Evolutionary conservation across 129 eudicot genomes (phyloP), one percentile per base, ranked within the genome.

Genomic region (Chrysanthemum lavandulifolium): DNA sequence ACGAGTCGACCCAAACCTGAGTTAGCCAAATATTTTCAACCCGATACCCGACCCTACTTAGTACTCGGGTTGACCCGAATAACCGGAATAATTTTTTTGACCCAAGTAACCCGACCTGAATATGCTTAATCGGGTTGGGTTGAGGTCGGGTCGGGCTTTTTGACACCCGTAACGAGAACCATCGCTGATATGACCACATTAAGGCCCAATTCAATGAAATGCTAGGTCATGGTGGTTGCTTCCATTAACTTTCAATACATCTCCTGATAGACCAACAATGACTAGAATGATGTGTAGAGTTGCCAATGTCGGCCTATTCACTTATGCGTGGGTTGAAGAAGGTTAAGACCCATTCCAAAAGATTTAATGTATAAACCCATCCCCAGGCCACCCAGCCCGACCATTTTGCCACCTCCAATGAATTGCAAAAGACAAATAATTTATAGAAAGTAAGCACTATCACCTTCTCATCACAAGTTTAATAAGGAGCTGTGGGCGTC

Each of bases 391-490:
- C 58, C 64, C 57, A 65, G 11, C 36, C 61, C 53, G 0, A 43
- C 65, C 68, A 49, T 40, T 47, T 66, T 45, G 36, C 56, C 56
- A 18, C 36, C 71, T 43, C 16, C 10, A 13, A 71, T 14, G 43
- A 40, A 5, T 43, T 54, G 29, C 3, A 53, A 11, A 45, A 51
- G 52, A 71, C 31, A 13, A 59, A 36, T 66, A 74, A 79, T 54
- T 53, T 1, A 65, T 55, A 63, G 25, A 25, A 60, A 14, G 71
- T 40, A 74, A 75, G 72, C 57, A 31, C 27, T 5, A 57, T 50
- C 53, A 94, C 98, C 98, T 94, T 79, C 98, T 82, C 98, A 94
- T 87, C 52, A 94, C 98, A 81, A 94, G 97, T 78, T 90, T 90
- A 73, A 94, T 90, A 69, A 94, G 90, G 68, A 89, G 96, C 62